phyloP scores from a whole-genome alignment of 2,329 filamentous ascomycete species.

The Ustulina deusta region DNA sequence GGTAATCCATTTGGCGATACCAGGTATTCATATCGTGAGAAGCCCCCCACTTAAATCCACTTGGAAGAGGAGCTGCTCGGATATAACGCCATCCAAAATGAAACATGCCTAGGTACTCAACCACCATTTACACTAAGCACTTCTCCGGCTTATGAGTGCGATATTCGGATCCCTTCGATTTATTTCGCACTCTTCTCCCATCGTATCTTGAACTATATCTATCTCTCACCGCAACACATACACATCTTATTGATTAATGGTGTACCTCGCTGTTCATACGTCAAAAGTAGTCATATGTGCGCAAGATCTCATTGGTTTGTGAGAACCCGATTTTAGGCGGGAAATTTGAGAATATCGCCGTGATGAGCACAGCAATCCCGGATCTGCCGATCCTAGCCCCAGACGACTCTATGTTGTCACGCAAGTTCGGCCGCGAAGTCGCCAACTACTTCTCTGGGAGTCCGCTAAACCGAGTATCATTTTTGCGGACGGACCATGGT shows the following conservation, averaged over 20 bases:
- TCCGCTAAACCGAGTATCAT: constrained; percentile 82
- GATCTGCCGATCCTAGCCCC: constrained; percentile 58
- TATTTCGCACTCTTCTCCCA: neutral
- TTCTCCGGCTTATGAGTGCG: constrained; percentile 13
- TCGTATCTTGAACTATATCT: constrained; percentile 5
- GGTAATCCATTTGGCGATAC: constrained; percentile 31
- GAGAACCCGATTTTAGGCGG: constrained; percentile 1
- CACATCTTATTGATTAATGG: neutral
- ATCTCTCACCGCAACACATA: constrained; percentile 9
- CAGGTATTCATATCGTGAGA: constrained; percentile 23
- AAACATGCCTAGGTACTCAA: constrained; percentile 25
- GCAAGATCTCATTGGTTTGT: neutral
- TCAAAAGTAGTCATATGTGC: constrained; percentile 2
- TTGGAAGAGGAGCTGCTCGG: constrained; percentile 18
- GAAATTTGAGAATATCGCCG: constrained; percentile 15
- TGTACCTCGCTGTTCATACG: constrained; percentile 6
- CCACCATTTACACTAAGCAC: neutral
- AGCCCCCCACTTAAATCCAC: constrained; percentile 34
- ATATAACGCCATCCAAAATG: constrained; percentile 30
- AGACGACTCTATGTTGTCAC: constrained; percentile 75
- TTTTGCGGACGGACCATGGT: constrained; percentile 76
- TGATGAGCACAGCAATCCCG: constrained; percentile 55
- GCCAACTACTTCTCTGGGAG: constrained; percentile 87
- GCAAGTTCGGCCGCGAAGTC: constrained; percentile 82
- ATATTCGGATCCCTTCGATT: constrained; percentile 10